Evolutionary conservation across 2,329 filamentous ascomycete genomes (phyloP).

Genomic region (Mariannaea sp.): DNA sequence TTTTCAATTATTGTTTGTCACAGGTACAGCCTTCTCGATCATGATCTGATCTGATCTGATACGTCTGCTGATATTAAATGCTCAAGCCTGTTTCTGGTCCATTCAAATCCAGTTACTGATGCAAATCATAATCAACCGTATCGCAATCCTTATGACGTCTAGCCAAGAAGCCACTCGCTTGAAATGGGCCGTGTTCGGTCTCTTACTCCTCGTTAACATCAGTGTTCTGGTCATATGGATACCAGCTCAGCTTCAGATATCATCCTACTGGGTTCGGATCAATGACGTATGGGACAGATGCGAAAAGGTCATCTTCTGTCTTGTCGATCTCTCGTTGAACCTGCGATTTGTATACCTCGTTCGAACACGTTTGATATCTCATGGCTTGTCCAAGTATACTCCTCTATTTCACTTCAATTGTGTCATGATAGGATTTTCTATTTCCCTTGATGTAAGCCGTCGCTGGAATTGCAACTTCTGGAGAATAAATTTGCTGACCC

Average conservation of each 20-base stretch:
- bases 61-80: slow-evolving; percentile 14
- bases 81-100: slow-evolving; percentile 17
- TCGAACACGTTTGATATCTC: slow-evolving; percentile 72
- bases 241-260: slow-evolving; percentile 16
- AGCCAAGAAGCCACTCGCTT: not conserved
- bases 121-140: slow-evolving; percentile 56
- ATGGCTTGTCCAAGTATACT: slow-evolving; percentile 63
- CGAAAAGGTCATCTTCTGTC: slow-evolving; percentile 15
- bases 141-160: slow-evolving; percentile 4
- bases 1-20: slow-evolving; percentile 35
- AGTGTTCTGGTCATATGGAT: slow-evolving; percentile 17
- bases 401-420: slow-evolving; percentile 14
- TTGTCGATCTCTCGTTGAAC: slow-evolving; percentile 45
- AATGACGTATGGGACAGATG: slow-evolving; percentile 13
- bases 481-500: not conserved
- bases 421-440: slow-evolving; percentile 39
- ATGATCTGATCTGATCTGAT: not conserved
- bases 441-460: slow-evolving; percentile 62
- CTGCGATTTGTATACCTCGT: slow-evolving; percentile 66
- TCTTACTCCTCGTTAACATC: slow-evolving; percentile 11
- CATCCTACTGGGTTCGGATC: slow-evolving; percentile 3
- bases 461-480: not conserved
- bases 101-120: slow-evolving; percentile 31
- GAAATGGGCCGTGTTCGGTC: not conserved
- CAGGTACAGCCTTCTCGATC: slow-evolving; percentile 20